These are phyloP conservation scores for Pezicula rhizophila DNA, from an alignment of 2,329 filamentous ascomycete species.

Conservation along the genomic window DNA sequence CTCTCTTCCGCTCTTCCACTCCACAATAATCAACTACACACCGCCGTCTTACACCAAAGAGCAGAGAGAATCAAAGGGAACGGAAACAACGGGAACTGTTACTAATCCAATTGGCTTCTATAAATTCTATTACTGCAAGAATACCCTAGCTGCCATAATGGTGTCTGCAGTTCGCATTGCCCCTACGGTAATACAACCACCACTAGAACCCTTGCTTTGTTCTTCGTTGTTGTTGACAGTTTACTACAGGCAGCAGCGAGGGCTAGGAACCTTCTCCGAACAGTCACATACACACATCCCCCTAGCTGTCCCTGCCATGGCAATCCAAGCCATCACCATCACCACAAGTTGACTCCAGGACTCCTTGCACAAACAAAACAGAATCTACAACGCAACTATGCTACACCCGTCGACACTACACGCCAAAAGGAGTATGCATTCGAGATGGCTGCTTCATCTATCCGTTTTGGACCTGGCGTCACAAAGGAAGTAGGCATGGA, in stretches of 20 bases:
- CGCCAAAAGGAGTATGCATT: constrained; percentile 94
- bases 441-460: constrained; percentile 94
- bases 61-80: too few species aligned
- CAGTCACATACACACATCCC: constrained; percentile 86
- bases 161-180: constrained; percentile 22
- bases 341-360: constrained; percentile 34
- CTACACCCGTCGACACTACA: constrained; percentile 68
- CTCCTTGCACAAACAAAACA: constrained; percentile 39
- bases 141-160: constrained; percentile 6
- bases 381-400: constrained; percentile 46
- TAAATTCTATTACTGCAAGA: too few species aligned
- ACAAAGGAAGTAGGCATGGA: constrained; percentile 99
- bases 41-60: too few species aligned
- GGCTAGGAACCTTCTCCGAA: constrained; percentile 70
- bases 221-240: not conserved
- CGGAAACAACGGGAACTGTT: too few species aligned
- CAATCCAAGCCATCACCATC: constrained; percentile 74
- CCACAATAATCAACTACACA: too few species aligned
- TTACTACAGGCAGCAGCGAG: constrained; percentile 45
- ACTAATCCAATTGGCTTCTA: too few species aligned
- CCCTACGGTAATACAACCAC: constrained; percentile 20
- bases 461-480: constrained; percentile 86
- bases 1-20: too few species aligned
- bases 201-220: not conserved
- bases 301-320: constrained; percentile 89